These are phyloP conservation scores for Celoporthe dispersa DNA, from an alignment of 2,329 filamentous ascomycete genomes.

Conservation along the genomic window DNA sequence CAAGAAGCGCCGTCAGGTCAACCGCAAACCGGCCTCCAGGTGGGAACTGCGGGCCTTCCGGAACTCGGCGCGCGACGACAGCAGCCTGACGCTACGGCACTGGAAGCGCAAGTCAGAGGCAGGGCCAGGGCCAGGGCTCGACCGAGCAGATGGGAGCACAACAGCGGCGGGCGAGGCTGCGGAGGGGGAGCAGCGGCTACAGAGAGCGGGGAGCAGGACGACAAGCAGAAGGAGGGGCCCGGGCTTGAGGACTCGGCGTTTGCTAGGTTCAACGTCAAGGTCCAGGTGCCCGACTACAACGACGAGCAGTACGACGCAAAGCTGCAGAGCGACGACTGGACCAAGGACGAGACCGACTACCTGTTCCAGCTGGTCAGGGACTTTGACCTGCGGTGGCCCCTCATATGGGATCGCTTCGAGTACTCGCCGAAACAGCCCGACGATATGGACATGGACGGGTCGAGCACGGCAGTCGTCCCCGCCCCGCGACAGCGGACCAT, in stretches of 20 bases:
- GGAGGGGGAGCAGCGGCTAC: conserved; percentile 33
- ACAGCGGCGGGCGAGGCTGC: conserved; percentile 41
- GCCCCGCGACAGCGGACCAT: conserved; percentile 66
- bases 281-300: conserved; percentile 79
- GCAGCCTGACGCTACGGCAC: conserved; percentile 71
- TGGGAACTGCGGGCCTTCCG: conserved; percentile 75
- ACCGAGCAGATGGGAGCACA: conserved; percentile 38
- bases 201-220: conserved; percentile 21
- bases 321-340: conserved; percentile 79
- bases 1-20: conserved; percentile 62
- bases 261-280: conserved; percentile 84
- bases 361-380: conserved; percentile 75
- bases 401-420: conserved; percentile 93
- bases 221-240: conserved; percentile 34
- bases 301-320: conserved; percentile 84
- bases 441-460: conserved; percentile 49
- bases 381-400: conserved; percentile 86
- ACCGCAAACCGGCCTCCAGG: conserved; percentile 57
- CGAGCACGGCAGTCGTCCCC: conserved; percentile 58
- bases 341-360: conserved; percentile 92
- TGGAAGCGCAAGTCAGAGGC: conserved; percentile 72
- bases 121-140: conserved; percentile 34
- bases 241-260: conserved; percentile 66
- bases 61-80: conserved; percentile 77
- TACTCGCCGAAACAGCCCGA: conserved; percentile 57